Evolutionary conservation across 305 asterid genomes (phyloP).

Genomic region (Rubia occidens): DNA sequence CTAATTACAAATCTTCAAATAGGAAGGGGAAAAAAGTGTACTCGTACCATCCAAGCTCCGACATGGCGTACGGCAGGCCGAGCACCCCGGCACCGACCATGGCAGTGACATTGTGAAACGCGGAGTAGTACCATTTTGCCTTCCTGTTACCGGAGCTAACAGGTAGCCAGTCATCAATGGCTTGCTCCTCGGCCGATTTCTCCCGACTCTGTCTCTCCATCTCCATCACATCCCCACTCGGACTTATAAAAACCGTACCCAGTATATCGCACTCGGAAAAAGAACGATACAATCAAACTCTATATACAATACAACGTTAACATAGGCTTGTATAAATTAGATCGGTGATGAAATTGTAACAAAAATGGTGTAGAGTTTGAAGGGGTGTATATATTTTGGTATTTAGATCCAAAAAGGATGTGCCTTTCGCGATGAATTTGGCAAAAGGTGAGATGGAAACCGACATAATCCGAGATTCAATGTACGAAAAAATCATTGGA

Average conservation of each 20-base stretch:
- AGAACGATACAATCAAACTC: too few relatives aligned
- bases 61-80: conserved; percentile 64
- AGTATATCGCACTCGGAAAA: too few relatives aligned
- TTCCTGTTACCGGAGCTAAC: conserved; percentile 32
- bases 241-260: too few relatives aligned
- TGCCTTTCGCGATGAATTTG: neutral
- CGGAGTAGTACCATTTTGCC: conserved; percentile 64
- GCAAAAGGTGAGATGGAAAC: neutral
- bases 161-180: conserved; percentile 61
- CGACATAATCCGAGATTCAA: neutral
- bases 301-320: too few relatives aligned
- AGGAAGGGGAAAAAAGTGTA: too few relatives aligned
- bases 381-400: neutral
- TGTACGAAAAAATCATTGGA: neutral
- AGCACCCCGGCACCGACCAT: conserved; percentile 82
- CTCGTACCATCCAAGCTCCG: conserved; percentile 60
- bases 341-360: too few relatives aligned
- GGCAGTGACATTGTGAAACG: conserved; percentile 73
- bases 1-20: neutral
- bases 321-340: too few relatives aligned
- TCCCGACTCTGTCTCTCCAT: neutral
- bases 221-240: neutral
- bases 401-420: neutral
- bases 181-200: conserved; percentile 27
- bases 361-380: neutral